phyloP scores from a whole-genome alignment of 2,329 filamentous ascomycete genomes.

The Epichloe scottii region DNA sequence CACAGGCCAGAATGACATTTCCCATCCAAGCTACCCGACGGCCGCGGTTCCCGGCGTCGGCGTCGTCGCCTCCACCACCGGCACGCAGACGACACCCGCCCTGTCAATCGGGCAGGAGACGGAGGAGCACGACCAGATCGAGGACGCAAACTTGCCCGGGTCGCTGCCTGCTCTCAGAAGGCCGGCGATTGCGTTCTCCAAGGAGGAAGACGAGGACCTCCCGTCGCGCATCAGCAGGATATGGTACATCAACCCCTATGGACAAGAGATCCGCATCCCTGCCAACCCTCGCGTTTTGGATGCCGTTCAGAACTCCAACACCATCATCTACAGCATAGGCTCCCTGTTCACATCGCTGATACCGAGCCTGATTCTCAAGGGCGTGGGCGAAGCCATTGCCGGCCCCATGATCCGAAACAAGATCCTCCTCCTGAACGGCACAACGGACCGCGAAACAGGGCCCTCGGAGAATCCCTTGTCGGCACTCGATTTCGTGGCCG shows the following conservation, averaged over 20 bases:
- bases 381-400: constrained; percentile 51
- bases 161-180: constrained; percentile 68
- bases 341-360: constrained; percentile 83
- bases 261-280: constrained; percentile 80
- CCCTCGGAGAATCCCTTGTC: constrained; percentile 52
- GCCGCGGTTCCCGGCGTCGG: constrained; percentile 19
- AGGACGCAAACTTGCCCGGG: constrained; percentile 72
- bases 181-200: constrained; percentile 73
- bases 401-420: constrained; percentile 45
- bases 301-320: constrained; percentile 50
- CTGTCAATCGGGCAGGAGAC: constrained; percentile 29
- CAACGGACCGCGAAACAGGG: constrained; percentile 75
- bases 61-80: constrained; percentile 10
- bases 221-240: constrained; percentile 66
- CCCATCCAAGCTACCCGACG: constrained; percentile 62
- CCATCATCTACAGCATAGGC: constrained; percentile 86
- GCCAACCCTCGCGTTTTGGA: constrained; percentile 71
- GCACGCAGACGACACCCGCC: constrained; percentile 16
- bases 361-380: constrained; percentile 64
- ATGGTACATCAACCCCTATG: constrained; percentile 98
- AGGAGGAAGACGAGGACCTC: constrained; percentile 62
- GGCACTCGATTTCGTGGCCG: constrained; percentile 69
- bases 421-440: constrained; percentile 76
- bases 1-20: constrained; percentile 86
- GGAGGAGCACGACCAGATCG: constrained; percentile 50